Evolutionary conservation across 192 early-diverging fungal genomes (phyloP).

Genomic region (Coemansia sp.): DNA sequence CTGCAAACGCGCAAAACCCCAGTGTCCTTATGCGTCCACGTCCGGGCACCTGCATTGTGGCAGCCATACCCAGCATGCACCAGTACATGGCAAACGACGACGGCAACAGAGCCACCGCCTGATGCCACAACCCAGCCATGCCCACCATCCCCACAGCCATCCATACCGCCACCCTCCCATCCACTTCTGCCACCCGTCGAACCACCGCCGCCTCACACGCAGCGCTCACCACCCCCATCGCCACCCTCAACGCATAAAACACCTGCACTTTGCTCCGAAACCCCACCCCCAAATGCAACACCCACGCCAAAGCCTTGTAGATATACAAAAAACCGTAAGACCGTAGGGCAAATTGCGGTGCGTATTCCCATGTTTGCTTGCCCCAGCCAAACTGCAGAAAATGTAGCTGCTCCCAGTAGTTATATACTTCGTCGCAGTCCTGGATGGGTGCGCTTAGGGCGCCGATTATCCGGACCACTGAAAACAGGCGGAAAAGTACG

Average conservation of each 20-base stretch:
- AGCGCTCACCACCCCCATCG: constrained; percentile 65
- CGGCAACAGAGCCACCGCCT: constrained; percentile 81
- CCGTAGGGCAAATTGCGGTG: constrained; percentile 82
- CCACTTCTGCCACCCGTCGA: constrained; percentile 61
- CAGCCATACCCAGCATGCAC: constrained; percentile 73
- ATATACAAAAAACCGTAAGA: constrained; percentile 79
- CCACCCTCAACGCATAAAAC: constrained; percentile 75
- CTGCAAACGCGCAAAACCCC: constrained; percentile 63
- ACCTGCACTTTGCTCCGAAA: constrained; percentile 48
- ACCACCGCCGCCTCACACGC: constrained; percentile 74
- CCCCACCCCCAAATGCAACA: constrained; percentile 51
- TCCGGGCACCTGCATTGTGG: constrained; percentile 50
- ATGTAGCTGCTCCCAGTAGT: constrained; percentile 96
- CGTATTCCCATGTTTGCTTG: constrained; percentile 97
- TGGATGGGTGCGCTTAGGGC: constrained; percentile 43
- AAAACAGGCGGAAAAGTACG: constrained; percentile 14
- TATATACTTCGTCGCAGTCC: constrained; percentile 77
- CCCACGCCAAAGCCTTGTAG: constrained; percentile 57
- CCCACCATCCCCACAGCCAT: constrained; percentile 63
- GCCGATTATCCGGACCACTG: constrained; percentile 19
- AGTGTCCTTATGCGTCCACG: constrained; percentile 45
- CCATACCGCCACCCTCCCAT: constrained; percentile 69
- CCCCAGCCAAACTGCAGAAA: constrained; percentile 82
- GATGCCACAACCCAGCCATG: constrained; percentile 86
- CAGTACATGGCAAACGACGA: constrained; percentile 92